Evolutionary conservation across 352 stramenopile genomes (phyloP).

Genomic region (Albugo laibachii): DNA sequence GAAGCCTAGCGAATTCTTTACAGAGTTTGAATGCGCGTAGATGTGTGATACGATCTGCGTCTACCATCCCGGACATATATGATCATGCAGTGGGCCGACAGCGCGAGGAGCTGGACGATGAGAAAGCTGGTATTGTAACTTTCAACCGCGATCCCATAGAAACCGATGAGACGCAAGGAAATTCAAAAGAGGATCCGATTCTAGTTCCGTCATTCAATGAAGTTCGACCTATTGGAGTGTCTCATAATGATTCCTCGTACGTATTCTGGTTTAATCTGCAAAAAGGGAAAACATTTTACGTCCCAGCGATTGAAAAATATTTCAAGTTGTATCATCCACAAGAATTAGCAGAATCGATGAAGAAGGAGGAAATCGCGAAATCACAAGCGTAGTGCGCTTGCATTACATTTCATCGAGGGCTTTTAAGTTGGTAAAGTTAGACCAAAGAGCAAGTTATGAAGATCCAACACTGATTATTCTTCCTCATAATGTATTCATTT

Average conservation of each 20-base stretch:
- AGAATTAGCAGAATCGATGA: conserved; percentile 57
- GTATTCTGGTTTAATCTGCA: conserved; percentile 75
- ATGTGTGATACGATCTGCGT: conserved; percentile 20
- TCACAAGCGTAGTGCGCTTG: conserved; percentile 14
- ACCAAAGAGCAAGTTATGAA: not conserved
- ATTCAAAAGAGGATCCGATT: conserved; percentile 79
- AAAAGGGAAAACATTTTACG: conserved; percentile 76
- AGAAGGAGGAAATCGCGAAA: conserved; percentile 71
- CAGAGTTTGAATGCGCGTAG: too few relatives aligned
- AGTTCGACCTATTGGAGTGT: conserved; percentile 52
- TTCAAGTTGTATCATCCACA: conserved; percentile 82
- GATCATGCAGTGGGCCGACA: conserved; percentile 68
- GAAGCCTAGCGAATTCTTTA: too few relatives aligned
- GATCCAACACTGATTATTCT: conserved; percentile 2
- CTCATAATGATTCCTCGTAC: conserved; percentile 79
- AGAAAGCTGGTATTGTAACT: conserved; percentile 31
- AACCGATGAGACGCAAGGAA: conserved; percentile 71
- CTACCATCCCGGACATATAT: conserved; percentile 54
- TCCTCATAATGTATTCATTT: not conserved
- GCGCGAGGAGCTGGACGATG: conserved; percentile 49
- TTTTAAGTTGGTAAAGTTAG: too few relatives aligned
- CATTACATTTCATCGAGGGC: too few relatives aligned
- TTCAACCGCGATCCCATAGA: conserved; percentile 77
- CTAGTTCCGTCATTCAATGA: conserved; percentile 65
- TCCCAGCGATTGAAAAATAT: conserved; percentile 78